Evolutionary conservation across 306 rosid species (phyloP).

Genomic region (Pterocarpus macrocarpus): DNA sequence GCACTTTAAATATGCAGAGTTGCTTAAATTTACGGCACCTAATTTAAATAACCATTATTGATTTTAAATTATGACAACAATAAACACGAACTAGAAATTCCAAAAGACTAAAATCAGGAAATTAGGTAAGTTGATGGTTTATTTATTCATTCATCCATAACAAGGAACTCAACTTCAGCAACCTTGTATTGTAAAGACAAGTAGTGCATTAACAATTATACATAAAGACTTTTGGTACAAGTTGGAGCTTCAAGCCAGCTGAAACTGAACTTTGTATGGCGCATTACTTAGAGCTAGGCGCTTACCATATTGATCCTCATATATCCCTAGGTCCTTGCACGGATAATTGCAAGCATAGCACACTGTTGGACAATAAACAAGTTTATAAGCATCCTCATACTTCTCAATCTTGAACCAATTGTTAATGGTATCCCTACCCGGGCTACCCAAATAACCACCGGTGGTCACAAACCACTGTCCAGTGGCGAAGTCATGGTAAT

Average conservation of each 20-base stretch:
- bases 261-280: conserved; percentile 26
- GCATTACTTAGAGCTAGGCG: conserved; percentile 28
- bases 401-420: conserved; percentile 54
- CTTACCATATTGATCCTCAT: conserved; percentile 6
- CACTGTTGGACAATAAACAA: conserved; percentile 63
- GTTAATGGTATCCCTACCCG: conserved; percentile 32
- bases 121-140: not conserved
- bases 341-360: conserved; percentile 50
- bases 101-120: too few relatives aligned
- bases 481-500: not conserved
- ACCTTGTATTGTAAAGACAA: not conserved
- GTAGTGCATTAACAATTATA: not conserved
- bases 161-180: not conserved
- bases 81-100: too few relatives aligned
- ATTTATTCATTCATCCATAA: not conserved
- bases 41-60: too few relatives aligned
- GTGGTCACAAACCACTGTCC: conserved; percentile 47
- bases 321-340: conserved; percentile 53
- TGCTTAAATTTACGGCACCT: too few relatives aligned
- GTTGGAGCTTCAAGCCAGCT: not conserved
- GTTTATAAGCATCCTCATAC: conserved; percentile 46
- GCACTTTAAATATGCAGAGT: too few relatives aligned
- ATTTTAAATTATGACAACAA: too few relatives aligned
- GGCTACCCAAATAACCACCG: conserved; percentile 49
- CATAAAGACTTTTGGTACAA: not conserved